phyloP scores from a whole-genome alignment of 176 grass and related monocot genomes.

The Pontederia paniculata region DNA sequence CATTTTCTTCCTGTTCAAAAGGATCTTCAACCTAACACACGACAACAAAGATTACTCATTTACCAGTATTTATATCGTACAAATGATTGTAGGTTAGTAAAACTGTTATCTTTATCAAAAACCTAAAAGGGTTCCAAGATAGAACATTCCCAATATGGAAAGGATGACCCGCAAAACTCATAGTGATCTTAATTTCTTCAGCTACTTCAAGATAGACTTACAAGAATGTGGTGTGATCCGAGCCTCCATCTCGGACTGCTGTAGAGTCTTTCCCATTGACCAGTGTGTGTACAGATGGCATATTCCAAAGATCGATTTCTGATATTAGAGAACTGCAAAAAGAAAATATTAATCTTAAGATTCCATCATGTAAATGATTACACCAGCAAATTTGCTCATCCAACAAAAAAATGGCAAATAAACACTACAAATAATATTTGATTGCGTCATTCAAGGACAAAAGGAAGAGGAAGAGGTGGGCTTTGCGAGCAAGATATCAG shows the following conservation, averaged over 20 bases:
- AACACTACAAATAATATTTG: too few relatives aligned
- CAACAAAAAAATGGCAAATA: too few relatives aligned
- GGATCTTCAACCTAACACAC: conserved; percentile 12
- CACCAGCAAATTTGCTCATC: too few relatives aligned
- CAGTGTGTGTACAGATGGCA: conserved; percentile 60
- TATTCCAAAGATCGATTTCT: conserved; percentile 22
- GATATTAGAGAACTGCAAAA: conserved; percentile 42
- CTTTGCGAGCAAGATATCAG: too few relatives aligned
- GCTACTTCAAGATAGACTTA: conserved; percentile 17
- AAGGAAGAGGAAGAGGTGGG: too few relatives aligned
- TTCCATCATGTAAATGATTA: not conserved
- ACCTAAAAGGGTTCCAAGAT: not conserved
- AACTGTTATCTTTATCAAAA: not conserved
- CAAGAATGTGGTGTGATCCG: conserved; percentile 45
- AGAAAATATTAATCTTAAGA: not conserved
- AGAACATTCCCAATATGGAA: too few relatives aligned
- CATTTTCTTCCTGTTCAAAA: conserved; percentile 17
- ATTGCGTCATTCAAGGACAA: too few relatives aligned
- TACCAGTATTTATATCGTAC: too few relatives aligned
- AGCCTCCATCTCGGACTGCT: conserved; percentile 25
- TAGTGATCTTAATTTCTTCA: too few relatives aligned
- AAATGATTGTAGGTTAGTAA: too few relatives aligned
- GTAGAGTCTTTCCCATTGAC: conserved; percentile 28
- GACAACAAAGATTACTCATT: too few relatives aligned
- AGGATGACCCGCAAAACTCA: not conserved